Conservation (phyloP, 495 filamentous ascomycete species). For the Aspergillus biplanus region DNA sequence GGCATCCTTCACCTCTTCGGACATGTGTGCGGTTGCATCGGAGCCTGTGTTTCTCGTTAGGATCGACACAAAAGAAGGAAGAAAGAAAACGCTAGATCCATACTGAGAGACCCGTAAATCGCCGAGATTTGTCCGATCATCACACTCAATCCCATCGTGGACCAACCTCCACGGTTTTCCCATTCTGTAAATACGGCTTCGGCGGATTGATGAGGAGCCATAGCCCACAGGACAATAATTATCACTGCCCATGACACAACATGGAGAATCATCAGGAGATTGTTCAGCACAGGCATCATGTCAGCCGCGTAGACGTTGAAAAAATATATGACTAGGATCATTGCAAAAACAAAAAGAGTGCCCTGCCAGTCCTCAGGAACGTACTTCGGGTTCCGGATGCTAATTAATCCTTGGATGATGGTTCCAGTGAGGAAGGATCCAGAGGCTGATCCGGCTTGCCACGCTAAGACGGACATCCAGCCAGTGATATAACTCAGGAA, state of each 20-base stretch:
- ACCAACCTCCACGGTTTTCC: conserved; percentile 45
- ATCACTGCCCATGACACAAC: conserved; percentile 50
- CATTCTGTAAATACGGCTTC: conserved; percentile 43
- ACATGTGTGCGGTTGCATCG: conserved; percentile 43
- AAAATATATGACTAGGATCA: conserved; percentile 33
- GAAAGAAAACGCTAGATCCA: not conserved
- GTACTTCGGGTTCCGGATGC: conserved; percentile 35
- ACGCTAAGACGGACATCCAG: conserved; percentile 49
- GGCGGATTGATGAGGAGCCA: conserved; percentile 38
- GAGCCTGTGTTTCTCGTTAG: conserved; percentile 26
- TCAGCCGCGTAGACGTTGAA: conserved; percentile 46
- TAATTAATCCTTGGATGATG: conserved; percentile 47
- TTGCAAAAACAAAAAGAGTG: conserved; percentile 48
- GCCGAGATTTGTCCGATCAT: conserved; percentile 27
- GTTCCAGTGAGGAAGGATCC: conserved; percentile 40
- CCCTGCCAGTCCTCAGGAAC: conserved; percentile 46
- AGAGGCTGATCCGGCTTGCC: conserved; percentile 39
- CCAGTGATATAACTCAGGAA: conserved; percentile 45
- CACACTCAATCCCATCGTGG: conserved; percentile 41
- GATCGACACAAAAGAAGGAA: not conserved
- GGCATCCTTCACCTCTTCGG: conserved; percentile 45
- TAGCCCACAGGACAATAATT: conserved; percentile 41
- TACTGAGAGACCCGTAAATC: conserved; percentile 38
- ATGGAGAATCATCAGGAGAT: conserved; percentile 51
- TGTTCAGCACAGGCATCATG: conserved; percentile 51